phyloP scores from a whole-genome alignment of 2,329 filamentous ascomycete species.

The Colletotrichum endophyticum region DNA sequence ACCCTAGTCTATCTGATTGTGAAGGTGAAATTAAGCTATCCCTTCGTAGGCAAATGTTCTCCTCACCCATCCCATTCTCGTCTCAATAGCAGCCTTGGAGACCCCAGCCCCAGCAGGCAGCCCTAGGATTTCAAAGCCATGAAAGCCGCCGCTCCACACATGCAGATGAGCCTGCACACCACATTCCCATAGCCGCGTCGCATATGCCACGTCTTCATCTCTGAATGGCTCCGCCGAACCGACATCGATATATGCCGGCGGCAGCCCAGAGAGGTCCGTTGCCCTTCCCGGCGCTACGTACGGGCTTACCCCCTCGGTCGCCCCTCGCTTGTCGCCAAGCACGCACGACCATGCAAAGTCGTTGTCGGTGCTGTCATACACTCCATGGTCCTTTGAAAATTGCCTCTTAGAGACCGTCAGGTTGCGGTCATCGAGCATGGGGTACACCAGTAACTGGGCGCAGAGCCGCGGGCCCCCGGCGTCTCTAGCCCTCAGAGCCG shows the following conservation, averaged over 20 bases:
- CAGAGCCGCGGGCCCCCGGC: constrained; percentile 33
- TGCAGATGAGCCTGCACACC: constrained; percentile 48
- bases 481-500: constrained; percentile 42
- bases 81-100: constrained; percentile 7
- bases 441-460: constrained; percentile 47
- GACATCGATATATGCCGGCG: constrained; percentile 47
- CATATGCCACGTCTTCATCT: constrained; percentile 35
- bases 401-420: constrained; percentile 31
- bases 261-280: constrained; percentile 39
- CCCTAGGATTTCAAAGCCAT: constrained; percentile 39
- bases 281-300: constrained; percentile 42
- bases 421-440: constrained; percentile 52
- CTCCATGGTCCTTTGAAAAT: constrained; percentile 22
- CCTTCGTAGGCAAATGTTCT: not conserved
- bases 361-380: constrained; percentile 37
- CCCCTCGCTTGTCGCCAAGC: constrained; percentile 37
- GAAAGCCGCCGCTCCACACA: constrained; percentile 45
- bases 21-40: not conserved
- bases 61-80: constrained; percentile 11
- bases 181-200: constrained; percentile 39
- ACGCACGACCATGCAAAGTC: constrained; percentile 44
- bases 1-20: not conserved
- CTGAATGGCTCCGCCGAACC: constrained; percentile 40
- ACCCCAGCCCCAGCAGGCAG: not conserved
- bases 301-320: constrained; percentile 32